Conservation (phyloP, 2,329 filamentous ascomycete genomes). For the Dryadomyces quercus-mongolicae region DNA sequence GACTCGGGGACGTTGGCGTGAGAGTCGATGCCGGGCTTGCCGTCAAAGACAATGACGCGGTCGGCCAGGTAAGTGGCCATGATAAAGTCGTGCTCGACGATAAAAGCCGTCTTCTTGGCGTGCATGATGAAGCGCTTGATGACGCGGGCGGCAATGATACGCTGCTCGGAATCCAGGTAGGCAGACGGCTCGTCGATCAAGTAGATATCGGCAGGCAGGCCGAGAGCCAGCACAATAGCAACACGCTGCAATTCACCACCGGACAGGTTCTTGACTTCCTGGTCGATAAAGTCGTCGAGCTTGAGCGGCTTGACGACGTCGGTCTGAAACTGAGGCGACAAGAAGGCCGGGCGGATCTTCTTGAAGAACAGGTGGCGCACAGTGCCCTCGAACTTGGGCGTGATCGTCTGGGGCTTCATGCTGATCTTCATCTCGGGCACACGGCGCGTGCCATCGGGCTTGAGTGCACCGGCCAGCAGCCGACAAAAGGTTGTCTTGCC, state of each 20-base stretch:
- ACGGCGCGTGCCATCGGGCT: conserved; percentile 68
- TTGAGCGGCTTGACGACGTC: conserved; percentile 99
- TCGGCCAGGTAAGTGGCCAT: conserved; percentile 61
- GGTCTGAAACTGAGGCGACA: conserved; percentile 97
- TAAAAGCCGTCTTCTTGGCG: conserved; percentile 97
- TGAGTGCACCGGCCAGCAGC: conserved; percentile 83
- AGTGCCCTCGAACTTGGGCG: conserved; percentile 92
- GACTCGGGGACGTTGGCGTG: conserved; percentile 86
- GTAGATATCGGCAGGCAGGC: conserved; percentile 93
- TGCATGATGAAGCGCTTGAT: conserved; percentile 99
- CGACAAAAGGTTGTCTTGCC: conserved; percentile 97
- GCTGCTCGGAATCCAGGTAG: conserved; percentile 97
- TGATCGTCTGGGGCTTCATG: conserved; percentile 92
- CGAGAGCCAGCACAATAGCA: conserved; percentile 91
- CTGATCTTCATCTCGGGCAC: conserved; percentile 85
- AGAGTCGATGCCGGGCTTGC: conserved; percentile 76
- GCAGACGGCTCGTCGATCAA: conserved; percentile 95
- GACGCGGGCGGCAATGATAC: conserved; percentile 91
- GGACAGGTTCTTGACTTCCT: conserved; percentile 97
- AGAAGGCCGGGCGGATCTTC: conserved; percentile 94
- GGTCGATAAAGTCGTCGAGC: conserved; percentile 97
- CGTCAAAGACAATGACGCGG: conserved; percentile 97
- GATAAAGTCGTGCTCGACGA: conserved; percentile 99
- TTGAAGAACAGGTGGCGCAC: conserved; percentile 99
- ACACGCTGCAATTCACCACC: conserved; percentile 99